A percentile compares a stretch with the other conserved stretches of the same genome.
phyloP scores from a whole-genome alignment of 2,329 filamentous ascomycete genomes.

The Phialophora expanda region DNA sequence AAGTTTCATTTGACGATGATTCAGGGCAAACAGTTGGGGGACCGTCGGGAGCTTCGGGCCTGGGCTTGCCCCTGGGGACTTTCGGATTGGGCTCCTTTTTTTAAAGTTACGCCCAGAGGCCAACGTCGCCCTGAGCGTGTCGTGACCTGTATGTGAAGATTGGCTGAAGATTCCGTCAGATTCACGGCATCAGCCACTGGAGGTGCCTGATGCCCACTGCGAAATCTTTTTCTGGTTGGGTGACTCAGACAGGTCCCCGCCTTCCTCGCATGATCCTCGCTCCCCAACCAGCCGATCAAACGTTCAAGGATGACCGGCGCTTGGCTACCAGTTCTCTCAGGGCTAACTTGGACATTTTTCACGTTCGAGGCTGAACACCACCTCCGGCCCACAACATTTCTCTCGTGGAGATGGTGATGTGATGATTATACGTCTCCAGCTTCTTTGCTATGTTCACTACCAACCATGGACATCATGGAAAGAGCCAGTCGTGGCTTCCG shows the following conservation, averaged over 20 bases:
- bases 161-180: neutral
- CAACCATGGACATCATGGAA: constrained; percentile 21
- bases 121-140: neutral
- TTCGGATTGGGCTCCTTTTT: neutral
- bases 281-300: neutral
- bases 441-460: constrained; percentile 7
- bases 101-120: neutral
- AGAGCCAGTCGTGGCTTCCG: constrained; percentile 12
- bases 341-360: neutral
- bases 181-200: neutral
- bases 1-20: no score
- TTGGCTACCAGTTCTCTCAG: neutral
- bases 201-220: neutral
- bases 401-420: neutral
- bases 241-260: neutral
- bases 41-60: neutral
- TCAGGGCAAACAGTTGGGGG: no score
- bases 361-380: neutral
- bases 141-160: neutral
- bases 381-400: neutral
- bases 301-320: neutral
- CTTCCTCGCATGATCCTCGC: neutral
- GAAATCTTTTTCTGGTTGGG: neutral
- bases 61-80: neutral
- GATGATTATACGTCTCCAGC: neutral